Conservation (phyloP, 768 basidiomycete species). For the Porpolomopsis calyptriformis region DNA sequence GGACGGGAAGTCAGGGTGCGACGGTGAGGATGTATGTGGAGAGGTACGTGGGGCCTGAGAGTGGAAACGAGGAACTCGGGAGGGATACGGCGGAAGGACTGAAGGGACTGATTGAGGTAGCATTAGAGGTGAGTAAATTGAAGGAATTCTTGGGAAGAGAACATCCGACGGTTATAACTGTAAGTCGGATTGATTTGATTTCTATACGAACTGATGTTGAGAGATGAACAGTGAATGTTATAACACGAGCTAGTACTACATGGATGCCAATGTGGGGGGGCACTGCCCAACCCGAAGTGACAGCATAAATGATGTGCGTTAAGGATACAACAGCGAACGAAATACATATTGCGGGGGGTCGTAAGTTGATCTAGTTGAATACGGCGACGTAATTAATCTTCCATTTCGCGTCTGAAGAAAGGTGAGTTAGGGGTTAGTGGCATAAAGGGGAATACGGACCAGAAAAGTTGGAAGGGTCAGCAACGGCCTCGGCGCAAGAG, state of each 20-base stretch:
- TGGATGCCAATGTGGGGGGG: too few species aligned
- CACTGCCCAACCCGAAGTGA: too few species aligned
- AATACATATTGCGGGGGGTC: too few species aligned
- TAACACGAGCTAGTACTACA: not conserved
- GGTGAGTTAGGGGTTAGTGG: conserved; percentile 2
- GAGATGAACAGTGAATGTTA: not conserved
- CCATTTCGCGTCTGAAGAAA: conserved; percentile 42
- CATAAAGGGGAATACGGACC: conserved; percentile 16
- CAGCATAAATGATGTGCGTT: too few species aligned
- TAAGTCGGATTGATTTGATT: conserved; percentile 25
- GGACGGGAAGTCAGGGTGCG: conserved; percentile 92
- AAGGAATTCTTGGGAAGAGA: conserved; percentile 78
- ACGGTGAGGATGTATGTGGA: conserved; percentile 96
- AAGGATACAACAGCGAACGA: too few species aligned
- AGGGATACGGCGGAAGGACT: conserved; percentile 81
- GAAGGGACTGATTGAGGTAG: conserved; percentile 93
- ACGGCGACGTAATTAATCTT: conserved; percentile 46
- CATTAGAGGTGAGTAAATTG: conserved; percentile 74
- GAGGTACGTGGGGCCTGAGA: conserved; percentile 68
- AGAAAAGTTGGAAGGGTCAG: conserved; percentile 45
- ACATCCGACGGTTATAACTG: conserved; percentile 94
- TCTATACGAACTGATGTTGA: not conserved
- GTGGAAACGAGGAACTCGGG: conserved; percentile 57
- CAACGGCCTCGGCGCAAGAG: conserved; percentile 37
- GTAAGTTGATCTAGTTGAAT: conserved; percentile 36